phyloP scores from a whole-genome alignment of 306 rosid genomes.

The Hippophae rhamnoides region DNA sequence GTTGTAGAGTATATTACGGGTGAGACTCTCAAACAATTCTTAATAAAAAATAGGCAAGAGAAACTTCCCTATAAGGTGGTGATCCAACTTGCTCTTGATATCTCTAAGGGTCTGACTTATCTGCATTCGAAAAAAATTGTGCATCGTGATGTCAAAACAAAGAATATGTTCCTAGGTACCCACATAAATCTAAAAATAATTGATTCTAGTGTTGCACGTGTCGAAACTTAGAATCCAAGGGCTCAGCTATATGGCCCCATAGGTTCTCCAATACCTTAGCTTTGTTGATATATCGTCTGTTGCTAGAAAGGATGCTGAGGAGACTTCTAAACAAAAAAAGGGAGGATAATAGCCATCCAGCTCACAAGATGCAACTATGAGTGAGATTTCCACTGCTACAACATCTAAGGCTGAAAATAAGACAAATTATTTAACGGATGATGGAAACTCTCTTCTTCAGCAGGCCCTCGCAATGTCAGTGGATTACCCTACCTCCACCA shows the following conservation, averaged over 20 bases:
- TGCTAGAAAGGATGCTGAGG: constrained; percentile 93
- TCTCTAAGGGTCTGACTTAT: constrained; percentile 22
- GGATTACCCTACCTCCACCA: constrained; percentile 20
- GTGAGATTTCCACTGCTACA: constrained; percentile 47
- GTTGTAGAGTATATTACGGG: constrained; percentile 43
- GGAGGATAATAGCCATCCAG: constrained; percentile 58
- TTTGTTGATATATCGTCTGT: constrained; percentile 24
- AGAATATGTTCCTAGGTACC: no score
- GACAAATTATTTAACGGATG: constrained; percentile 60
- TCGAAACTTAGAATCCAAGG: no score
- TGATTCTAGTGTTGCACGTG: no score
- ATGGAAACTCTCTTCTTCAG: constrained; percentile 81
- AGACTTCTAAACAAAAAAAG: constrained; percentile 62
- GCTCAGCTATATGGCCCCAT: no score
- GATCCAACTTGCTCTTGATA: constrained; percentile 44
- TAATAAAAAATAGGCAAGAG: constrained; percentile 31
- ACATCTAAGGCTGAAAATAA: constrained; percentile 62
- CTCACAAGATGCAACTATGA: constrained; percentile 85
- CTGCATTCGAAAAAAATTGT: no score
- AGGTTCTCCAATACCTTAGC: no score
- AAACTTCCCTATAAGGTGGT: constrained; percentile 43
- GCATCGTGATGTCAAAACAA: no score
- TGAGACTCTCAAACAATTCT: constrained; percentile 41
- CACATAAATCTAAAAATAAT: no score
- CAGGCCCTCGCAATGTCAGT: constrained; percentile 99